Conservation (phyloP, 331 rosid species). For the Pyrus hybrid region DNA sequence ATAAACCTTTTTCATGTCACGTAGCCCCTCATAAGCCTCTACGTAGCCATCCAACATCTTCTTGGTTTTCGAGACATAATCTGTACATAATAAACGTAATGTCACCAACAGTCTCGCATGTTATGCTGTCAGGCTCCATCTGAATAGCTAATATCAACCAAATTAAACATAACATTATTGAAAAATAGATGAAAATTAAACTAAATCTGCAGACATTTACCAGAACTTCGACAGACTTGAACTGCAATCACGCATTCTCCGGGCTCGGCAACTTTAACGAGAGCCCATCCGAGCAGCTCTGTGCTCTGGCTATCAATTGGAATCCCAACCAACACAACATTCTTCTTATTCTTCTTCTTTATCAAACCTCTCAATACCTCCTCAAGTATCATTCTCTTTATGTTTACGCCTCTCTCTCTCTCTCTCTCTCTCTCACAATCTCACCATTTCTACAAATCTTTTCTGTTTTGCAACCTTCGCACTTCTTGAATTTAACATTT, state of each 20-base stretch:
- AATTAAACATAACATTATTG: background rate
- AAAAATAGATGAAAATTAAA: background rate
- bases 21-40: constrained; percentile 60
- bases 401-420: background rate
- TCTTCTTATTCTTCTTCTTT: constrained; percentile 8
- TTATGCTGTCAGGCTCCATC: background rate
- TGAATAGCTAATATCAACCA: background rate
- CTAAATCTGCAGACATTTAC: constrained; percentile 16
- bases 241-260: constrained; percentile 78
- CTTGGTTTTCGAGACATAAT: constrained; percentile 34
- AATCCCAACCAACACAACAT: constrained; percentile 77
- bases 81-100: constrained; percentile 22
- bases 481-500: constrained; percentile 15
- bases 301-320: constrained; percentile 49
- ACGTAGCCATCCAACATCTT: constrained; percentile 48
- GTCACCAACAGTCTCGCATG: background rate
- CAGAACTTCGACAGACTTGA: constrained; percentile 56
- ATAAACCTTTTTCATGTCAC: constrained; percentile 53
- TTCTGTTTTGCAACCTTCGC: background rate
- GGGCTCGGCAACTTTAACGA: constrained; percentile 70
- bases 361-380: background rate
- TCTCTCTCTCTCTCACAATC: background rate
- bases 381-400: constrained; percentile 36
- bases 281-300: constrained; percentile 81
- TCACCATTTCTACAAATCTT: background rate